Base-by-base conservation (phyloP, 331 rosid genomes). In the Pyracantha coccinea region DNA sequence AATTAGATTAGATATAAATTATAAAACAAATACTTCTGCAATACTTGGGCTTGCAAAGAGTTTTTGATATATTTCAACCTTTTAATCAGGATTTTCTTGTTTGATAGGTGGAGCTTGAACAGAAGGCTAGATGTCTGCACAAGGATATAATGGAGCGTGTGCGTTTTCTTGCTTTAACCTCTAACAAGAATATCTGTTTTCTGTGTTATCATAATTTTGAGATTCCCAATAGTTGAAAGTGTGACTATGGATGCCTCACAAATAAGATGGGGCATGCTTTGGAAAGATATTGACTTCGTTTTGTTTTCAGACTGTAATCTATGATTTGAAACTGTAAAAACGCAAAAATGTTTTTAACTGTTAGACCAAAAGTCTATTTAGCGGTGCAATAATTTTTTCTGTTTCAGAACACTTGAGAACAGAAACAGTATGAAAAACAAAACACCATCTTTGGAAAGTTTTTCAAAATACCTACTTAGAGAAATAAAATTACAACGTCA, bases 31-130 rank as follows among this genome's bases (percentile, higher is more conserved):
- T 41, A 9, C 33, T 60, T 60, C 5, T 60, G 33, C 10, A 58
- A 24, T 27, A 60, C 66, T 19, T 27, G 20, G 33, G 33, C 25
- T 60, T 60, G 66, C n/a, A 60, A 23, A n/a, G 17, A 65, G 71
- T 62, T 20, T 45, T 65, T 45, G n/a, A 50, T 32, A 32, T 27
- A 50, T 44, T 45, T 20, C 47, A 75, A 41, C 47, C 12, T 25
- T 31, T 62, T 75, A n/a, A 35, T 57, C 52, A 68, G 73, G 53
- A 59, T 84, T 72, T 64, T 70, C 50, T 59, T 82, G 74, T 70
- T 82, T 85, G 50, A 53, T 83, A 93, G 98, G 81, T 83, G 81
- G 97, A 89, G 88, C 87, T 93, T 58, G 87, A 91, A 76, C 84
- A 87, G 83, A 93, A 93, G 86, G 98, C 91, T 69, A 81, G 80